These are phyloP conservation scores for Trapa incisa DNA, from an alignment of 345 rosid genomes.

Conservation along the genomic window DNA sequence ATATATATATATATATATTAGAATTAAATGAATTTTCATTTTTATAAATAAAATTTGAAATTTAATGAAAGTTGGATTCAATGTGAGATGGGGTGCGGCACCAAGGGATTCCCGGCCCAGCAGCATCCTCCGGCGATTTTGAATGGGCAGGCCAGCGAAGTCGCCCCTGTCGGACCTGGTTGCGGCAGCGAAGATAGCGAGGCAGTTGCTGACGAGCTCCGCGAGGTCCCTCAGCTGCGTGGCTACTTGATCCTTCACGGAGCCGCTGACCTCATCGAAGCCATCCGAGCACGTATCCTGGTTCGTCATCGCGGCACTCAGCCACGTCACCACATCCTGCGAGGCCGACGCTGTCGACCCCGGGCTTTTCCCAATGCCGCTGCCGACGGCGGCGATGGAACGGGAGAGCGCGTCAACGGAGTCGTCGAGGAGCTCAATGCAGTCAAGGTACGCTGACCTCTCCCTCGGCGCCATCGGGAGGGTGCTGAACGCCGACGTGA, in stretches of 20 bases:
- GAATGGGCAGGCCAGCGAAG: constrained; percentile 77
- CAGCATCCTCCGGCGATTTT: constrained; percentile 53
- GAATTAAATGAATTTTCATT: too few relatives aligned
- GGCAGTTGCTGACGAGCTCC: constrained; percentile 80
- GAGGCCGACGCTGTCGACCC: neutral
- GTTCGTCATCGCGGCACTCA: constrained; percentile 80
- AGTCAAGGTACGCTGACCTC: constrained; percentile 72
- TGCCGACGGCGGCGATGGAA: constrained; percentile 41
- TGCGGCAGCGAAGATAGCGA: constrained; percentile 54
- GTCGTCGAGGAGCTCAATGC: constrained; percentile 83
- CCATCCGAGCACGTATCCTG: constrained; percentile 95
- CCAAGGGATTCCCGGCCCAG: constrained; percentile 3
- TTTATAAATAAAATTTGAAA: too few relatives aligned
- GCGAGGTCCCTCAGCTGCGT: constrained; percentile 53
- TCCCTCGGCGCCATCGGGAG: constrained; percentile 49
- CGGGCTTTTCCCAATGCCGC: neutral
- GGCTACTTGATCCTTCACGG: constrained; percentile 53
- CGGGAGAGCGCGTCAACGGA: constrained; percentile 68
- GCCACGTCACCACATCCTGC: constrained; percentile 73
- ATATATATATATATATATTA: too few relatives aligned
- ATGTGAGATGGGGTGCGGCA: too few relatives aligned
- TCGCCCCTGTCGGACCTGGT: constrained; percentile 21
- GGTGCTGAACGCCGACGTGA: constrained; percentile 33
- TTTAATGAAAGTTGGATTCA: too few relatives aligned
- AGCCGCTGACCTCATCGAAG: constrained; percentile 36